Conservation (phyloP, 2,329 filamentous ascomycete species). For the Fusarium napiforme region DNA sequence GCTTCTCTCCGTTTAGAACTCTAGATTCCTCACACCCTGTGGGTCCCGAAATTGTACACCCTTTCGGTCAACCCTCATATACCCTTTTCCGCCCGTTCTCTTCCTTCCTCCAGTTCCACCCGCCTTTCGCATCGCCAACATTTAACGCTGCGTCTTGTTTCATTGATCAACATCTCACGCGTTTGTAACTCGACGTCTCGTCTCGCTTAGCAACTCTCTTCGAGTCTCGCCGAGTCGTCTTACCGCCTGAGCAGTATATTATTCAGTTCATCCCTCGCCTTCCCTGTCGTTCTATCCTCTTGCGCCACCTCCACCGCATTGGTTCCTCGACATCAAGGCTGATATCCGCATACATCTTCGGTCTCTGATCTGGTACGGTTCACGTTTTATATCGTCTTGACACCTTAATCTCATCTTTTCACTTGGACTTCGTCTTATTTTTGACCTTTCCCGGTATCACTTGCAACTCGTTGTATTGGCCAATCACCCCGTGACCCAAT, state of each 20-base stretch:
- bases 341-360: slow-evolving; percentile 28
- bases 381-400: slow-evolving; percentile 32
- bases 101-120: slow-evolving; percentile 42
- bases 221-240: slow-evolving; percentile 10
- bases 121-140: slow-evolving; percentile 37
- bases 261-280: slow-evolving; percentile 20
- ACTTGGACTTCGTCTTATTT: slow-evolving; percentile 13
- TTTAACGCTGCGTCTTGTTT: slow-evolving; percentile 25
- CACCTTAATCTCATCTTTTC: slow-evolving; percentile 16
- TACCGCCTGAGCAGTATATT: slow-evolving; percentile 33
- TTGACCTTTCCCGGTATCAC: slow-evolving; percentile 15
- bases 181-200: slow-evolving; percentile 16
- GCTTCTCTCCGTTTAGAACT: slow-evolving; percentile 1
- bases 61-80: slow-evolving; percentile 41
- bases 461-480: slow-evolving; percentile 30
- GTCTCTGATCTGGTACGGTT: slow-evolving; percentile 40
- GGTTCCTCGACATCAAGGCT: slow-evolving; percentile 27
- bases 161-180: slow-evolving; percentile 27
- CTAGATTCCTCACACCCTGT: slow-evolving; percentile 24
- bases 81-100: slow-evolving; percentile 41
- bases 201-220: slow-evolving; percentile 15
- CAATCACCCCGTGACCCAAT: slow-evolving; percentile 34
- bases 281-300: slow-evolving; percentile 26
- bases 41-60: slow-evolving; percentile 10
- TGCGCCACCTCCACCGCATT: slow-evolving; percentile 29